Evolutionary conservation across 1,284 basidiomycete species (phyloP), one percentile per base, ranked within the genome.

Genomic region (Naganishia sp.): DNA sequence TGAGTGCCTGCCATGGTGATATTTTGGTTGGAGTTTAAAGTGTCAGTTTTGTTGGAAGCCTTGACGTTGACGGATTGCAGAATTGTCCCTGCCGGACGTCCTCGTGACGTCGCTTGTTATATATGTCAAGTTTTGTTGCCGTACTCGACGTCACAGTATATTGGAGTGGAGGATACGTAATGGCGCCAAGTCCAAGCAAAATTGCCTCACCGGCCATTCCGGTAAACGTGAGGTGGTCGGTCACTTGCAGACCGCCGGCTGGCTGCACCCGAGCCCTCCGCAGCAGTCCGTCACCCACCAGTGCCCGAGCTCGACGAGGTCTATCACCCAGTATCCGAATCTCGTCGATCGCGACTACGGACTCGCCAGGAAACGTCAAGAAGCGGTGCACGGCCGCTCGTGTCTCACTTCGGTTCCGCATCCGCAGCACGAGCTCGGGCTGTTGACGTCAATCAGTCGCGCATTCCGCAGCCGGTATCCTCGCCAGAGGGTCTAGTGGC

Each of bases 351-450:
- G 6, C 36, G 7, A 39, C 36, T 39, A 9, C 36, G 36, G 36
- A 9, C 36, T 13, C 13, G 7, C 36, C 4, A 13, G 28, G 28
- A 28, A 39, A 39, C 13, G 2, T 39, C 6, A 13, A 13, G 42
- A 60, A 46, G 57, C 57, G 57, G 57, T 60, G 57, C 43, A 33
- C 31, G 18, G 46, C 11, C 55, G 55, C 54, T 55, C 54, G 21
- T 60, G 57, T 60, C 57, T 60, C 33, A 36, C 57, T 10, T 45
- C 57, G 56, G 23, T 48, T 59, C 23, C 44, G 56, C 16, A 18
- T 59, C 57, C 57, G 45, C 45, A 49, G 45, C 36, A 39, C 36
- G 36, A 39, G 36, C 13, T 1, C 9, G 7, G 36, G 36, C 36
- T 39, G 57, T 31, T 60, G 46, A 60, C 57, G 57, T 60, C 56